Evolutionary conservation across 2,329 filamentous ascomycete genomes (phyloP).

Genomic region (Akanthomyces uredinophilus): DNA sequence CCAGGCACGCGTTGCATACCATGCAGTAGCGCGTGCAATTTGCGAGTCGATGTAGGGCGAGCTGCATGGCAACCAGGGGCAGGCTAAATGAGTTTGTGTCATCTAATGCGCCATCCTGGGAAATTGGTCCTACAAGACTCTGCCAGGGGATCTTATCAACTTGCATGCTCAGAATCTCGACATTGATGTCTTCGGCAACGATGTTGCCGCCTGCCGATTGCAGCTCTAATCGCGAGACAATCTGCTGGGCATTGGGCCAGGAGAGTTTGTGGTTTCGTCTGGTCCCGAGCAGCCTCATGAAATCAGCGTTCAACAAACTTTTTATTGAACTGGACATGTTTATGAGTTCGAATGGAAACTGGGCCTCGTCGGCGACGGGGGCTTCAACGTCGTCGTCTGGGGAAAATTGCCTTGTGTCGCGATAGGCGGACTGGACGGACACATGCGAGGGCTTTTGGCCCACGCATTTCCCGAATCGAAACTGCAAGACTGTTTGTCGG

Average conservation of each 20-base stretch:
- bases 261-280: conserved; percentile 1
- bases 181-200: not conserved
- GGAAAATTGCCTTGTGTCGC: conserved; percentile 16
- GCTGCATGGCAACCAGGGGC: conserved; percentile 63
- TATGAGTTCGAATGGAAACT: conserved; percentile 6
- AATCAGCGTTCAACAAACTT: not conserved
- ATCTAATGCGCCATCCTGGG: conserved; percentile 26
- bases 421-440: conserved; percentile 50
- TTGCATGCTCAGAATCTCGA: not conserved
- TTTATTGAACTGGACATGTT: conserved; percentile 9
- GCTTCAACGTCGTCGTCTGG: not conserved
- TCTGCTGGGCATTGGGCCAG: conserved; percentile 17
- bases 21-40: conserved; percentile 84
- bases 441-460: conserved; percentile 63
- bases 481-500: conserved; percentile 36
- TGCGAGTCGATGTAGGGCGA: conserved; percentile 69
- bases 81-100: conserved; percentile 40
- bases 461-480: conserved; percentile 66
- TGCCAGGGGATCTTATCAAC: not conserved
- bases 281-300: not conserved
- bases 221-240: not conserved
- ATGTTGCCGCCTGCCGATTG: not conserved
- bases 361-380: not conserved
- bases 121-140: conserved; percentile 14
- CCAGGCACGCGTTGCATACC: conserved; percentile 68